A percentile compares a stretch with the other conserved stretches of the same genome.
Evolutionary conservation across 345 rosid species (phyloP).

Genomic region (Eucalyptus cloeziana): DNA sequence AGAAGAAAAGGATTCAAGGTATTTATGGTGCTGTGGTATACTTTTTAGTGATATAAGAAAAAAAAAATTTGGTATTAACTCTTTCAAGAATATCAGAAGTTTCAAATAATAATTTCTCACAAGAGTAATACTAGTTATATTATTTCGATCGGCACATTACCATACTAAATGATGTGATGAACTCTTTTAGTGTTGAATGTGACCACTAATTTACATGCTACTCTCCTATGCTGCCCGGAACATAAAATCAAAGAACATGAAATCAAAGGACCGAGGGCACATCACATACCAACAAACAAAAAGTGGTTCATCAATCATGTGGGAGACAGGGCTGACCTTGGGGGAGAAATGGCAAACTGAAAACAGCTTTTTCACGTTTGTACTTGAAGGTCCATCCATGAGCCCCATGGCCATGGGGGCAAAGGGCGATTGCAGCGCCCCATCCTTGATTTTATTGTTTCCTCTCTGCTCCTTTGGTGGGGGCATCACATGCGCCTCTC

Average conservation of each 20-base stretch:
- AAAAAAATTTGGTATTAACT: no score
- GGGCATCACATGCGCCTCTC: not conserved
- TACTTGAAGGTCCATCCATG: not conserved
- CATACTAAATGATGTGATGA: not conserved
- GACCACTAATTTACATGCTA: not conserved
- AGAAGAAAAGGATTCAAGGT: no score
- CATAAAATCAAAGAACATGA: not conserved
- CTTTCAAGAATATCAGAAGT: not conserved
- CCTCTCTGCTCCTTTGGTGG: not conserved
- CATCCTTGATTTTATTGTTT: not conserved
- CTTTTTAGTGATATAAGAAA: no score
- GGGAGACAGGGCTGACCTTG: not conserved
- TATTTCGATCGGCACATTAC: not conserved
- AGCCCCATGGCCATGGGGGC: not conserved
- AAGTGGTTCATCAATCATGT: not conserved
- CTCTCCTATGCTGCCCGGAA: not conserved
- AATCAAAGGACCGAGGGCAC: not conserved
- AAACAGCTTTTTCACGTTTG: not conserved
- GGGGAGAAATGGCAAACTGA: not conserved
- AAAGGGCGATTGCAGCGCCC: not conserved
- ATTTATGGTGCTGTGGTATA: no score
- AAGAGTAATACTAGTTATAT: not conserved
- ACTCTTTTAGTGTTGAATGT: not conserved
- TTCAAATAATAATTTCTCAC: not conserved
- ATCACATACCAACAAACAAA: not conserved